Evolutionary conservation across 306 rosid species (phyloP), one percentile per base, ranked within the genome.

Genomic region (Styphnolobium japonicum): DNA sequence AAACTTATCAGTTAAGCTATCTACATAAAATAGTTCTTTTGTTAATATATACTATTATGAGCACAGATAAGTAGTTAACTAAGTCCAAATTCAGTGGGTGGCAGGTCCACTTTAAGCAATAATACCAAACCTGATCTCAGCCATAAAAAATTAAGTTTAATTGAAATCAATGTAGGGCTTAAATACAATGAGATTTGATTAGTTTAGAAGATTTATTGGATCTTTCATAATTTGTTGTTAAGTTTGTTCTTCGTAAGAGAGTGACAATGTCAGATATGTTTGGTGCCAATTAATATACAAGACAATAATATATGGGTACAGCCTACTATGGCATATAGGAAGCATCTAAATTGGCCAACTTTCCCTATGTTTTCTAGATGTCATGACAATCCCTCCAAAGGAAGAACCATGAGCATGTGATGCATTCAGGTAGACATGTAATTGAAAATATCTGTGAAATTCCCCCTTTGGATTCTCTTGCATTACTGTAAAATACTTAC

Each of bases 341-440:
- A 64, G 71, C 73, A 71, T 85, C 82, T 31, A 49, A 33, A 27
- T 18, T 64, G 73, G 60, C 78, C 80, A 78, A 71, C 85, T 53
- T 71, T 29, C 80, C 45, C 55, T n/a, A 53, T 14, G 36, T 57
- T 40, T 40, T 43, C 22, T 49, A 2, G 62, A 7, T 2, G 33
- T 36, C 69, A n/a, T n/a, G n/a, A 7, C 60, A 10, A 19, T 62
- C 67, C 10, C 10, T 18, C 10, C 79, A 62, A 29, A 21, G 22
- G n/a, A 42, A 29, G 66, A 23, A 34, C 65, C 37, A 68, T 37
- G 6, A 72, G 56, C 78, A 71, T 76, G 87, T 80, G 89, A 73
- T 25, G 75, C 15, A 40, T 15, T 21, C 68, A 8, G 25, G 8
- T 6, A 40, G 69, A 67, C 12, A 23, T 53, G 34, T 0, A 27